Base-by-base conservation (phyloP, 805 yeast species). In the Vanderwaltozyma yarrowii region DNA sequence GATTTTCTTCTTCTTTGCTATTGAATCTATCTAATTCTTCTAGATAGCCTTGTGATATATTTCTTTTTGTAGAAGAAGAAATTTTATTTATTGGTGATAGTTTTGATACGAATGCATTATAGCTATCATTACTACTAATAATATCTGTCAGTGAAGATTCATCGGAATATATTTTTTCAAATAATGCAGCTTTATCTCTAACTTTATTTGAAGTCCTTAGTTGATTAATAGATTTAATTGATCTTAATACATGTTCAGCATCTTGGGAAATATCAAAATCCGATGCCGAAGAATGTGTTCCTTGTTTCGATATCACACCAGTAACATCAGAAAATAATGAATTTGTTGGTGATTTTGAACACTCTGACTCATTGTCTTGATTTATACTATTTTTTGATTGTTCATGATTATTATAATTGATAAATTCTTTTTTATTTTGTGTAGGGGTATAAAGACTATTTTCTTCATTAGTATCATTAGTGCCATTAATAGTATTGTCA, bases 161-260 rank as follows among this genome's bases (percentile, higher is more conserved):
- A 5, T 43, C 40, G 10, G 43, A 37, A 30, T 48, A 46, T 23
- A 58, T 40, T 33, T 47, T 56, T 35, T 59, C 64, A 39, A 56
- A 59, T 21, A 59, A 35, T 19, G 49, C 45, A 1, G 58, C 54
- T 36, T 58, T 59, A 30, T 59, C 62, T 27, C 47, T 56, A 14
- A 58, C 64, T 35, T 52, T 56, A 13, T 44, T 54, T 1, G 64
- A 56, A 17, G 46, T 44, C 41, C 58, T 54, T 25, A 58, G 40
- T 29, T 51, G 47, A 26, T 38, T 44, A 13, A 57, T 41, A 11
- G 55, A 49, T 20, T 51, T 51, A 9, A 41, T 42, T 2, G 51
- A 46, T 17, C 20, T 31, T 12, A 32, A 13, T 12, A 24, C 26
- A 15, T 36, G 30, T 11, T 40, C 37, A 25, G 31, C 28, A 15